Evolutionary conservation across 495 filamentous ascomycete genomes (phyloP).

Genomic region (Aspergillus panamensis): DNA sequence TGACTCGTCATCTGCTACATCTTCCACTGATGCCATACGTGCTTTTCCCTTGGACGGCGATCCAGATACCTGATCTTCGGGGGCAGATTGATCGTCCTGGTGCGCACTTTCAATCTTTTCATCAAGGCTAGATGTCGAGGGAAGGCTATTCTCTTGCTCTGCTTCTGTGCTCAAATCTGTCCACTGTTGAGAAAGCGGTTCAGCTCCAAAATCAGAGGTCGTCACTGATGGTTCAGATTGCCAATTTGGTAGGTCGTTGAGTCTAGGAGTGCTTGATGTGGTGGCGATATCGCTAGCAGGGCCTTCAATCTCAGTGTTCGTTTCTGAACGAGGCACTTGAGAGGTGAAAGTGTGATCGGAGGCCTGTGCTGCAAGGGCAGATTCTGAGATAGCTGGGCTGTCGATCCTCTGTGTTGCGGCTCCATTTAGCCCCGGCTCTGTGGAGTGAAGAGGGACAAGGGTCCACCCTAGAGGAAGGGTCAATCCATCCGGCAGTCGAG

Average conservation of each 20-base stretch:
- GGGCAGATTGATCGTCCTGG: constrained; percentile 3
- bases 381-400: constrained; percentile 15
- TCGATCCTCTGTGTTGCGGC: not conserved
- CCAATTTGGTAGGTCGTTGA: constrained; percentile 20
- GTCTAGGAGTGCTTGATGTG: not conserved
- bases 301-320: not conserved
- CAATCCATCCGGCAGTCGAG: constrained; percentile 68
- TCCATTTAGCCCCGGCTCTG: constrained; percentile 25
- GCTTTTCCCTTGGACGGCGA: constrained; percentile 43
- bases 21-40: constrained; percentile 49
- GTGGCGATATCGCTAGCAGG: not conserved
- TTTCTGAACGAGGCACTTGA: not conserved
- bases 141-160: constrained; percentile 15
- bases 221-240: constrained; percentile 12
- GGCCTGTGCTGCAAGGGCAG: not conserved
- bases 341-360: not conserved
- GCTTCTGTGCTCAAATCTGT: constrained; percentile 32
- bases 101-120: not conserved
- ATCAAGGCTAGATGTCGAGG: constrained; percentile 5
- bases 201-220: constrained; percentile 17
- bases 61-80: constrained; percentile 14
- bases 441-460: constrained; percentile 61
- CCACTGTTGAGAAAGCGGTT: constrained; percentile 38
- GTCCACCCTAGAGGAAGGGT: constrained; percentile 74
- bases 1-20: constrained; percentile 41